Evolutionary conservation across 148 eudicot genomes (phyloP).

Genomic region (Camellia sinensis): DNA sequence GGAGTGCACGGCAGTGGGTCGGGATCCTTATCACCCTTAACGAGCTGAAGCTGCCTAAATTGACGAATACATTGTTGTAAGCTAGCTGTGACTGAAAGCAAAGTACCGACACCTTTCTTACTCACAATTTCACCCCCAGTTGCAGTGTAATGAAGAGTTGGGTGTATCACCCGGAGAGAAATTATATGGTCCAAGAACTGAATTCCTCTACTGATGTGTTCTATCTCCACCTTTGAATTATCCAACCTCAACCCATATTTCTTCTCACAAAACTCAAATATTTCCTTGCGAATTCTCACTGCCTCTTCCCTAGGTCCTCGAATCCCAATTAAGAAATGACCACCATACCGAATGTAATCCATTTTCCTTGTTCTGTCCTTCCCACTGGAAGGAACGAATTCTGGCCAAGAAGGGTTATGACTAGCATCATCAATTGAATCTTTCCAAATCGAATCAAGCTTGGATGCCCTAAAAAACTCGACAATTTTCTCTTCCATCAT

Average conservation of each 20-base stretch:
- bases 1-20: conserved; percentile 93
- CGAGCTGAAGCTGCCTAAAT: conserved; percentile 61
- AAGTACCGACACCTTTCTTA: conserved; percentile 85
- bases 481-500: conserved; percentile 67
- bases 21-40: conserved; percentile 92
- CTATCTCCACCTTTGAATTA: conserved; percentile 77
- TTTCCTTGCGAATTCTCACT: conserved; percentile 52
- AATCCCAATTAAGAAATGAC: conserved; percentile 82
- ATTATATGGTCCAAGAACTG: conserved; percentile 84
- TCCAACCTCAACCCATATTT: conserved; percentile 62
- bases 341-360: conserved; percentile 85
- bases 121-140: conserved; percentile 75
- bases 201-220: conserved; percentile 82
- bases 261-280: conserved; percentile 59
- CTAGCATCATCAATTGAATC: conserved; percentile 52
- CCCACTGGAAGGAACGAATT: conserved; percentile 91
- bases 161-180: conserved; percentile 72
- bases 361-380: conserved; percentile 75
- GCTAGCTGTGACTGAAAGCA: conserved; percentile 95
- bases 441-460: conserved; percentile 64
- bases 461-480: conserved; percentile 54
- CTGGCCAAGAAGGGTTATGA: conserved; percentile 97
- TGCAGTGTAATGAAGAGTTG: conserved; percentile 81
- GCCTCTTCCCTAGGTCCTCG: conserved; percentile 92
- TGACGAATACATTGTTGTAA: conserved; percentile 74